These are phyloP conservation scores for Tylopilus rubrobrunneus DNA, from an alignment of 768 basidiomycete species.

Conservation along the genomic window DNA sequence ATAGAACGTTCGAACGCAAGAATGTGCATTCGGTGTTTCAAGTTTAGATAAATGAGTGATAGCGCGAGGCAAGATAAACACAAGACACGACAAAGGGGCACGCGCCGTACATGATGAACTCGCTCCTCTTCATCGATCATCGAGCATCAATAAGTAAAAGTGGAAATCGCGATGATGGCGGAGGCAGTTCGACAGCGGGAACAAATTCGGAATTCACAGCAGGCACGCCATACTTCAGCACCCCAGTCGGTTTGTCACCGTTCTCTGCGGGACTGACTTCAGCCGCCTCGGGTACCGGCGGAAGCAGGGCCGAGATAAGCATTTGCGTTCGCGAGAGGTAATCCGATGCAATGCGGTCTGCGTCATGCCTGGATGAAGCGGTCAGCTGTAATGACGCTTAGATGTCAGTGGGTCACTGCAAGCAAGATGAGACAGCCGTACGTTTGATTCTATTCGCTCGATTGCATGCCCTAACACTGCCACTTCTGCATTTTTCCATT, in stretches of 20 bases:
- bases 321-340: conserved; percentile 56
- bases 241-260: conserved; percentile 37
- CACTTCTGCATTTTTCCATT: conserved; percentile 21
- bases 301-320: conserved; percentile 57
- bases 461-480: conserved; percentile 28
- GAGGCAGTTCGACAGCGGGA: conserved; percentile 59
- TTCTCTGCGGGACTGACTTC: conserved; percentile 22
- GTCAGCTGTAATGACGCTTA: conserved; percentile 12
- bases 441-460: conserved; percentile 23
- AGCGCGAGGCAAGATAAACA: conserved; percentile 17
- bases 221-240: conserved; percentile 54
- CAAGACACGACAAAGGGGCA: conserved; percentile 10
- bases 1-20: conserved; percentile 15
- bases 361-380: conserved; percentile 12
- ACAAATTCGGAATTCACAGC: conserved; percentile 50
- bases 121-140: conserved; percentile 17
- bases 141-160: conserved; percentile 56
- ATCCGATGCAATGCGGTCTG: conserved; percentile 35
- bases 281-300: conserved; percentile 26
- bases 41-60: conserved; percentile 31
- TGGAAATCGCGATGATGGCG: conserved; percentile 72
- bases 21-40: conserved; percentile 18
- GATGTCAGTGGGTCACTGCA: conserved; percentile 1
- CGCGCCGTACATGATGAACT: conserved; percentile 17
- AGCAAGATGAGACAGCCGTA: conserved; percentile 15